Evolutionary conservation across 2,329 filamentous ascomycete species (phyloP), one percentile per base, ranked within the genome.

Genomic region (Beauveria pseudobassiana): DNA sequence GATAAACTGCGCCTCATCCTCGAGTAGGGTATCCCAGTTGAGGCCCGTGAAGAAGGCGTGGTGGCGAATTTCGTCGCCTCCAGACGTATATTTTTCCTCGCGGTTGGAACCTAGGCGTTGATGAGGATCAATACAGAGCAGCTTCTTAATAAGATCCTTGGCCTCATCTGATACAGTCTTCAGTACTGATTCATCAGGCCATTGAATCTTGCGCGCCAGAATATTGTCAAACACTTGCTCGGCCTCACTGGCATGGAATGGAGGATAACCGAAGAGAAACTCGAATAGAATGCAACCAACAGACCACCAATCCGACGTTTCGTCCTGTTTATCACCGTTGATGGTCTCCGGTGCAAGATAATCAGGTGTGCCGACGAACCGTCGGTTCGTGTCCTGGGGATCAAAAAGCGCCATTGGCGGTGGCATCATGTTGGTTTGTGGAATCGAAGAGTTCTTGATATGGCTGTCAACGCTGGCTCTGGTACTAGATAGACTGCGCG

Each of bases 221-320:
- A 99, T 99, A 69, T 99, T 99, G 68, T 97, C 91, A 70, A 99
- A 99, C 1, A 99, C 95, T 68, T 95, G 83, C 68, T 99, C 95
- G 0, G 95, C 91, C 53, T 93, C 92, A 22, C 82, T 80, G 1
- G 91, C 95, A 72, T 98, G 92, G 74, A 99, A 99, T 0, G 95
- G 95, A 1, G 95, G 95, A 62, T 91, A 88, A 1, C 95, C 95
- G 70, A 91, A 98, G 2, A 99, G 78, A 67, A 96, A 97, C 70
- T 99, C 95, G 69, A 97, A 99, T 74, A 98, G 79, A 68, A 99
- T 98, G 73, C 96, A 99, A 1, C 95, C 95, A n/a, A 99, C 82
- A 24, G 95, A 98, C 95, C 95, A 99, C 95, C 95, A 99, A 85
- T 99, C 95, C 71, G 95, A 98, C 67, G 93, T 95, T 74, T 98